Base-by-base conservation (phyloP, 1,284 basidiomycete species). In the Sutorius eximius region DNA sequence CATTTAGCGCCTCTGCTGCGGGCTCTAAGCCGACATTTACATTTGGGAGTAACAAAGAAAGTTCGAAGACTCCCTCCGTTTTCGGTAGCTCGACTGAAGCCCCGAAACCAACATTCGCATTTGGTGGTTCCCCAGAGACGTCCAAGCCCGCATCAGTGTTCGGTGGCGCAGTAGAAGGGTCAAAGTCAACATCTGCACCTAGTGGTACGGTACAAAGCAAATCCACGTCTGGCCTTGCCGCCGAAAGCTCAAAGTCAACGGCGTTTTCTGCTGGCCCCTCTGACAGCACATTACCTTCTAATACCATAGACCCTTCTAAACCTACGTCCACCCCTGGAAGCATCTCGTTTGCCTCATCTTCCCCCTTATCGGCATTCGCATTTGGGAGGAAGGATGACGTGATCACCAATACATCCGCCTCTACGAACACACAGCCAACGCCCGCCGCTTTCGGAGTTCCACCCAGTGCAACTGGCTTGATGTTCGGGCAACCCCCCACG, bases 331-430 rank as follows among this genome's bases (percentile, higher is more conserved):
- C 32, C 24, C 16, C 40, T 30, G 58, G 58, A 58, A 58, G 30
- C 27, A n/a, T 51, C 44, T 3, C 52, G 53, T 50, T 57, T 34
- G 40, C 51, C 37, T 5, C 51, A 18, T 48, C 49, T 43, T 41
- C 47, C 24, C 46, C 62, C 6, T n/a, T 56, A 15, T 46, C 56
- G 3, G 18, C 53, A 29, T 67, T 66, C 52, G 27, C 59, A 1
- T 63, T 66, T 49, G 63, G 63, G 22, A 68, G 64, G 27, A 68
- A 72, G 49, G 60, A 61, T 8, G 58, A 63, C 29, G 13, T 30
- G 1, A 1, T 44, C 16, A 45, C 51, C 16, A 57, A 58, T 33
- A 27, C 45, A 30, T 53, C 60, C 20, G 50, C 59, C 29, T 46
- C 49, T 34, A 34, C 24, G 24, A 54, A 40, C 37, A 48, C 36